phyloP scores from a whole-genome alignment of 2,329 filamentous ascomycete genomes.

The Pseudocercospora musae region DNA sequence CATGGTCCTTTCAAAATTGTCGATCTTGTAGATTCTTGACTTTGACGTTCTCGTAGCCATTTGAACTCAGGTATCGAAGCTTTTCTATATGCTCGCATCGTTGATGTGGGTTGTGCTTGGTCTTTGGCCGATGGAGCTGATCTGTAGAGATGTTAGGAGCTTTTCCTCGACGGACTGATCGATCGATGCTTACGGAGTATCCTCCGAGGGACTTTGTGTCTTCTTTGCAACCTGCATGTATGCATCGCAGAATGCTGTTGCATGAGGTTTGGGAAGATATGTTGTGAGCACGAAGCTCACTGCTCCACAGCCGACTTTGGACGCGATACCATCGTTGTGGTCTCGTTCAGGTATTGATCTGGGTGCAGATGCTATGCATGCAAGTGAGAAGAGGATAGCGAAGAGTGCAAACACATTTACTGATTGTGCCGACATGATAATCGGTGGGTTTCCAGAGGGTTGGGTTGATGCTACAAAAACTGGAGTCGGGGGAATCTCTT shows the following conservation, averaged over 20 bases:
- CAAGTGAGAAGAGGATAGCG: background rate
- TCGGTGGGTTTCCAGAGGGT: background rate
- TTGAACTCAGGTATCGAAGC: background rate
- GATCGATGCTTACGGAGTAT: background rate
- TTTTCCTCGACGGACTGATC: background rate
- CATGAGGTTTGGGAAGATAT: slow-evolving; percentile 5
- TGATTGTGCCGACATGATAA: background rate
- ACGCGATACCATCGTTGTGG: background rate
- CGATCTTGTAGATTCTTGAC: background rate
- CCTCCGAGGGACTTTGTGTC: background rate
- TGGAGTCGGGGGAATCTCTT: background rate
- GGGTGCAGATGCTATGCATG: background rate
- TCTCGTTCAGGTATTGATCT: background rate
- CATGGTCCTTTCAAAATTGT: background rate
- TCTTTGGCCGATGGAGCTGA: background rate
- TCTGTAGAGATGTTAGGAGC: background rate
- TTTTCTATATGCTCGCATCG: background rate
- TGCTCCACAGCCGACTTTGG: slow-evolving; percentile 2
- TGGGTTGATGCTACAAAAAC: background rate
- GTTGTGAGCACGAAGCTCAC: slow-evolving; percentile 7
- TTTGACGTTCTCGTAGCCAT: background rate
- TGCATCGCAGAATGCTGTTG: slow-evolving; percentile 6
- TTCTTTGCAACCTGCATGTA: slow-evolving; percentile 4
- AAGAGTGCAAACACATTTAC: background rate
- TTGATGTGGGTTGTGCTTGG: background rate